Base-by-base conservation (phyloP, 2,329 filamentous ascomycete species). In the Nannizziopsis arthrosporioides region DNA sequence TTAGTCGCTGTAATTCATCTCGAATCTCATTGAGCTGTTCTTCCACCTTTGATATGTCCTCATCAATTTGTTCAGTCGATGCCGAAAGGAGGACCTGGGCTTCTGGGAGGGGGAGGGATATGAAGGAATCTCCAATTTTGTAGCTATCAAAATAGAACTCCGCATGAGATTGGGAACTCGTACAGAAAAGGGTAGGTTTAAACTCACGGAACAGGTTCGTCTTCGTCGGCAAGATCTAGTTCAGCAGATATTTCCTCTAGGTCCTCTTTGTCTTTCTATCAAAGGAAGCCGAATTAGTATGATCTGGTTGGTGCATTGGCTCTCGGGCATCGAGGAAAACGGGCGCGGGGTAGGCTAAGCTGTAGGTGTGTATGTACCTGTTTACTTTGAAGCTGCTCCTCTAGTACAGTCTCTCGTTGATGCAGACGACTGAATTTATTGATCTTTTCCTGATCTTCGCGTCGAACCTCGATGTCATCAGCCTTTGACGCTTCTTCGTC, bases 391-490 rank as follows among this genome's bases (percentile, higher is more conserved):
- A 96, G 69, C 58, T 92, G 81, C 42, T 93, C 88, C 62, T 93
- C 82, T 2, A 96, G 66, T 2, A 74, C 68, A 31, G 84, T 75
- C 64, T 94, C 85, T 44, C 85, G 83, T 64, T 93, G 87, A 66
- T 98, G 92, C 54, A 98, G 74, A 39, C 88, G 82, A 67, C 89
- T 95, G 74, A 98, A 98, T 55, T 81, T 83, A 71, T 98, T 98
- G 78, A 98, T 98, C 71, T 92, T 94, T 71, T 96, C 89, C 68
- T 98, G 92, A 65, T 98, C 92, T 66, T 96, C 89, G 61, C 89
- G 84, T 52, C 92, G 85, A 51, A 98, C 92, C 68, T 95, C 85
- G 59, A 88, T 83, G 63, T 98, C 92, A 56, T 92, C 84, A 53
- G 79, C 77, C 45, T 75, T 75, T 15, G 81, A 74, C 51, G 81